phyloP scores from a whole-genome alignment of 2,329 filamentous ascomycete species.

The Colletotrichum spaethianum region DNA sequence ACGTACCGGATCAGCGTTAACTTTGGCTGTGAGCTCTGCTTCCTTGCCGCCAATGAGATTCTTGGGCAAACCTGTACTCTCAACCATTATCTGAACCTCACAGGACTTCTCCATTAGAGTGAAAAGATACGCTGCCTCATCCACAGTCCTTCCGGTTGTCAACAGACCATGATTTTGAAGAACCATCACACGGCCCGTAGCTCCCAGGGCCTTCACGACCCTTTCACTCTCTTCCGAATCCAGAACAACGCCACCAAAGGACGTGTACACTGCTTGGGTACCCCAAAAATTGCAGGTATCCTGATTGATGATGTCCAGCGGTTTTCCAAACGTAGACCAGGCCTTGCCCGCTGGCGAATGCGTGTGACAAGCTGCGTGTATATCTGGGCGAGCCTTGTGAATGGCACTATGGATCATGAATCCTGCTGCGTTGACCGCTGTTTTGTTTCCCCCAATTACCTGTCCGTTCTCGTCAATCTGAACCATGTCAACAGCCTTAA shows the following conservation, averaged over 20 bases:
- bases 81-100: constrained; percentile 52
- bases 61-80: constrained; percentile 47
- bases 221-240: constrained; percentile 71
- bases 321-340: constrained; percentile 71
- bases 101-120: constrained; percentile 53
- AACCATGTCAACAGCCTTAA: constrained; percentile 75
- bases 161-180: constrained; percentile 76
- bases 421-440: constrained; percentile 71
- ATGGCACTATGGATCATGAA: constrained; percentile 75
- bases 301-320: constrained; percentile 74
- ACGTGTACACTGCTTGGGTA: constrained; percentile 71
- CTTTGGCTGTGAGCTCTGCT: constrained; percentile 55
- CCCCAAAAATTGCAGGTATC: constrained; percentile 71
- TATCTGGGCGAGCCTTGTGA: constrained; percentile 71
- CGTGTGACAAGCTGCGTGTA: constrained; percentile 73
- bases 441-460: constrained; percentile 71
- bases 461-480: constrained; percentile 71
- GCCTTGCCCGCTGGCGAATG: constrained; percentile 73
- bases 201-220: constrained; percentile 71
- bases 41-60: constrained; percentile 53
- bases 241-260: constrained; percentile 75
- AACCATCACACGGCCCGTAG: constrained; percentile 66
- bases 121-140: constrained; percentile 77
- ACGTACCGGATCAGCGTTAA: constrained; percentile 50
- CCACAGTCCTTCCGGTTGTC: constrained; percentile 74